Conservation (phyloP, 2,329 filamentous ascomycete genomes). For the Microdochium bolleyi region DNA sequence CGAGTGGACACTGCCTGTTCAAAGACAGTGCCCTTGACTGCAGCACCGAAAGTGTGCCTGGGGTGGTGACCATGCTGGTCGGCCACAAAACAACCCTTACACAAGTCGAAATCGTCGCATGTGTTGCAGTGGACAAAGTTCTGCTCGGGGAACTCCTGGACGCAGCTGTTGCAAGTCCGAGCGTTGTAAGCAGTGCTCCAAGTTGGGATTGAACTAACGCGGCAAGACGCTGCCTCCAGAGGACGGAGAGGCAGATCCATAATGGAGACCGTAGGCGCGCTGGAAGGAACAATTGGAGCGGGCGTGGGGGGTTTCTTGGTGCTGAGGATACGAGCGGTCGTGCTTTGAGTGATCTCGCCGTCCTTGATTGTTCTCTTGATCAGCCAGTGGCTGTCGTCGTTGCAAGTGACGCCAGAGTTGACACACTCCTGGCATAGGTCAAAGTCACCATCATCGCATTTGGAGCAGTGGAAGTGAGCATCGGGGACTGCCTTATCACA, state of each 20-base stretch:
- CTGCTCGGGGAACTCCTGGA: conserved; percentile 63
- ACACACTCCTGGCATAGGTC: conserved; percentile 84
- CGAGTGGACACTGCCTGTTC: conserved; percentile 55
- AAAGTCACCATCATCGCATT: conserved; percentile 88
- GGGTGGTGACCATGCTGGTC: conserved; percentile 87
- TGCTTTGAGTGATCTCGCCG: conserved; percentile 75
- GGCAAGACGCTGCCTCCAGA: conserved; percentile 1
- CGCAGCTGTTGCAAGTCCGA: conserved; percentile 64
- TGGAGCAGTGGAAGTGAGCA: conserved; percentile 88
- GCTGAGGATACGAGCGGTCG: conserved; percentile 71
- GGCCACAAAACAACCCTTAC: conserved; percentile 68
- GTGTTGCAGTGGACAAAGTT: conserved; percentile 78
- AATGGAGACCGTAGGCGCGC: background rate
- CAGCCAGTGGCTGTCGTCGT: conserved; percentile 78
- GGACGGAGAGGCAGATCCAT: conserved; percentile 10
- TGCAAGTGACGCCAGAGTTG: conserved; percentile 66
- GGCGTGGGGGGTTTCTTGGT: conserved; percentile 23
- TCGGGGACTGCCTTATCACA: conserved; percentile 74
- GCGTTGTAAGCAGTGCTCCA: conserved; percentile 9
- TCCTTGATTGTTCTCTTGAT: conserved; percentile 81
- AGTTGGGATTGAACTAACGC: background rate
- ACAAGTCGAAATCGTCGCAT: conserved; percentile 91
- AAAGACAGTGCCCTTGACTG: conserved; percentile 54
- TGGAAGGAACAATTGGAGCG: conserved; percentile 2
- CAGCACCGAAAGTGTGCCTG: conserved; percentile 69